A percentile compares a stretch with the other conserved stretches of the same genome.
Evolutionary conservation across 1,284 basidiomycete genomes (phyloP).

Genomic region (Rhodotorula sp.): DNA sequence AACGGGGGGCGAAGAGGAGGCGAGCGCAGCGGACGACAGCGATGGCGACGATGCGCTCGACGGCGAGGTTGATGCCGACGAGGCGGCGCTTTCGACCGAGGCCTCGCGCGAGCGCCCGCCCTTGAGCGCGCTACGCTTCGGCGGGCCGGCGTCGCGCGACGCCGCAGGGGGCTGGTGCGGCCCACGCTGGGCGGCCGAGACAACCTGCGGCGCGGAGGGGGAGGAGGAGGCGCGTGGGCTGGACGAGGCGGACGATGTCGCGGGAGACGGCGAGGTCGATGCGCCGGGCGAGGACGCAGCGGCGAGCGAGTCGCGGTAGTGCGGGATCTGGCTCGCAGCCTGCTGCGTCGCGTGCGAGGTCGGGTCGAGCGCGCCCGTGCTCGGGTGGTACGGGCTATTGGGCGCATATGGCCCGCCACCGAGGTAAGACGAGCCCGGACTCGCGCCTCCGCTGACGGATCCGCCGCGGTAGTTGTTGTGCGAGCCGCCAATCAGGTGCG

Average conservation of each 20-base stretch:
- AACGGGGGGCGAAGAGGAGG: constrained; percentile 9
- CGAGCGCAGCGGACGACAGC: neutral
- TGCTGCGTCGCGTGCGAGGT: constrained; percentile 8
- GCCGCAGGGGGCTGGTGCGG: constrained; percentile 20
- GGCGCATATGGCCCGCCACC: constrained; percentile 32
- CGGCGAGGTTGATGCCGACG: constrained; percentile 1
- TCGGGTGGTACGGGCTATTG: constrained; percentile 28
- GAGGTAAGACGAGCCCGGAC: constrained; percentile 5
- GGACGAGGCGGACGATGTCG: neutral
- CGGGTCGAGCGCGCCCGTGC: constrained; percentile 8
- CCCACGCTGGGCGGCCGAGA: constrained; percentile 25
- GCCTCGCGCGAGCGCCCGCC: constrained; percentile 30
- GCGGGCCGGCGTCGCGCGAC: constrained; percentile 15
- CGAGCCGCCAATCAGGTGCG: constrained; percentile 37
- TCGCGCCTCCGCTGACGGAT: neutral
- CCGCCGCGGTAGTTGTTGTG: constrained; percentile 40
- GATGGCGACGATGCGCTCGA: constrained; percentile 13
- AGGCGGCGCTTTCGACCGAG: constrained; percentile 20
- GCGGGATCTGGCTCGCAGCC: constrained; percentile 21
- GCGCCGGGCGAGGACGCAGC: neutral
- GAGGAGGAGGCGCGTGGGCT: neutral
- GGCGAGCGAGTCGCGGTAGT: constrained; percentile 27
- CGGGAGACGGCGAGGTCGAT: neutral
- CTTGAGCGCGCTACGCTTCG: constrained; percentile 37
- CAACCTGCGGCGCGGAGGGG: constrained; percentile 18